A percentile compares a stretch with the other conserved stretches of the same genome.
phyloP scores from a whole-genome alignment of 2,329 filamentous ascomycete genomes.

The Penicillium sp. region DNA sequence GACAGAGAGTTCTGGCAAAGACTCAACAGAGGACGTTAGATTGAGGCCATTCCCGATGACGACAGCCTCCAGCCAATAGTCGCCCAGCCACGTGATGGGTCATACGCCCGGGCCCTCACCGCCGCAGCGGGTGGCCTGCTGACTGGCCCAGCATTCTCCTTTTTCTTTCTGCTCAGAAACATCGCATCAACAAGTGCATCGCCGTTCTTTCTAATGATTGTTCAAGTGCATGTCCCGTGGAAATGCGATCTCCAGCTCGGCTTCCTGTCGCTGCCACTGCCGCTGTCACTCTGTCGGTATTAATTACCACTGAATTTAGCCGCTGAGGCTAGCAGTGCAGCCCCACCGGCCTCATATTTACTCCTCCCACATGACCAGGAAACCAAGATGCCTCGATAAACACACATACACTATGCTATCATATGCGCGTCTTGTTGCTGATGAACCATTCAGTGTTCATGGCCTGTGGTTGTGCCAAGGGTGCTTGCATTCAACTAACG shows the following conservation, averaged over 20 bases:
- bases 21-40: neutral
- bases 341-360: neutral
- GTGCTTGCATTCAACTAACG: neutral
- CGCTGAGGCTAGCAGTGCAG: neutral
- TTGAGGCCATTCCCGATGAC: constrained; percentile 13
- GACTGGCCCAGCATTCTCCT: neutral
- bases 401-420: neutral
- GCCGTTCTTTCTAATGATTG: neutral
- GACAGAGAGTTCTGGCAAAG: neutral
- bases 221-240: neutral
- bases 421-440: neutral
- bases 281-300: neutral
- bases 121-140: neutral
- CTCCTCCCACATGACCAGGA: neutral
- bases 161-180: neutral
- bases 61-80: constrained; percentile 12
- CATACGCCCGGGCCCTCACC: constrained; percentile 10
- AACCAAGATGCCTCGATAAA: neutral
- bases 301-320: neutral
- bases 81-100: constrained; percentile 10
- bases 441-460: too few relatives aligned
- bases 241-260: neutral
- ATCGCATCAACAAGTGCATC: neutral
- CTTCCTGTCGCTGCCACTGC: neutral
- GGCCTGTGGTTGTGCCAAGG: neutral